phyloP scores from a whole-genome alignment of 768 basidiomycete species.

The Mycena haematopus region DNA sequence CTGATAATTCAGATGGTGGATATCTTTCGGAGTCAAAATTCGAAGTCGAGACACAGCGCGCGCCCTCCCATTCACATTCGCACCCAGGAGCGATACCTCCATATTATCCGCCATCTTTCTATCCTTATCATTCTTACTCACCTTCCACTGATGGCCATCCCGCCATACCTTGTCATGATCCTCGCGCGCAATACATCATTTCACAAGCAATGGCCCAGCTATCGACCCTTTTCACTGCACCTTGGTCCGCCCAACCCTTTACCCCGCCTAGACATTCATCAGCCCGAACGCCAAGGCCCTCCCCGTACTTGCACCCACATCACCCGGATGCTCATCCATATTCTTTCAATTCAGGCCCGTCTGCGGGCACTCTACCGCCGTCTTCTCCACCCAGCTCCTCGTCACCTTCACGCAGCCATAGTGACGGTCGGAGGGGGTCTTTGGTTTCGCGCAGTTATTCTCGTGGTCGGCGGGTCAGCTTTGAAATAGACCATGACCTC shows the following conservation, averaged over 20 bases:
- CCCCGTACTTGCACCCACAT: slow-evolving; percentile 35
- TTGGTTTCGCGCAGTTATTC: slow-evolving; percentile 58
- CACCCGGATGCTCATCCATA: slow-evolving; percentile 47
- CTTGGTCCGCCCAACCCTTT: slow-evolving; percentile 35
- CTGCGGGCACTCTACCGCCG: slow-evolving; percentile 56
- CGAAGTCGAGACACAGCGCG: not conserved
- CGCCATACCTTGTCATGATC: slow-evolving; percentile 43
- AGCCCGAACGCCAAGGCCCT: slow-evolving; percentile 3
- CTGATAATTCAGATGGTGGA: not conserved
- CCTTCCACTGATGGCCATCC: slow-evolving; percentile 32
- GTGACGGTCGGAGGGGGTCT: slow-evolving; percentile 39
- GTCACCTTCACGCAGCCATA: slow-evolving; percentile 45
- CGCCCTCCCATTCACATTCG: not conserved
- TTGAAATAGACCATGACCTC: slow-evolving; percentile 47
- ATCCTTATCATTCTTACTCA: slow-evolving; percentile 34
- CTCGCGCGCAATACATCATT: slow-evolving; percentile 49
- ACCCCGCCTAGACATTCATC: slow-evolving; percentile 32
- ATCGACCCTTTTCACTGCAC: slow-evolving; percentile 36
- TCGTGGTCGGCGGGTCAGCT: slow-evolving; percentile 63
- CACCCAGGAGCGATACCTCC: not conserved
- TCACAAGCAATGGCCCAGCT: slow-evolving; percentile 53
- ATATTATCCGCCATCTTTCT: slow-evolving; percentile 22
- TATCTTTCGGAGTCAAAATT: slow-evolving; percentile 13
- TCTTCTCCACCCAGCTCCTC: slow-evolving; percentile 53
- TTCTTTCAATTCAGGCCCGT: slow-evolving; percentile 51